Percentiles rank a stretch among this genome's conserved stretches.
phyloP scores from a whole-genome alignment of 2,329 filamentous ascomycete species.

The Venturia asperata region DNA sequence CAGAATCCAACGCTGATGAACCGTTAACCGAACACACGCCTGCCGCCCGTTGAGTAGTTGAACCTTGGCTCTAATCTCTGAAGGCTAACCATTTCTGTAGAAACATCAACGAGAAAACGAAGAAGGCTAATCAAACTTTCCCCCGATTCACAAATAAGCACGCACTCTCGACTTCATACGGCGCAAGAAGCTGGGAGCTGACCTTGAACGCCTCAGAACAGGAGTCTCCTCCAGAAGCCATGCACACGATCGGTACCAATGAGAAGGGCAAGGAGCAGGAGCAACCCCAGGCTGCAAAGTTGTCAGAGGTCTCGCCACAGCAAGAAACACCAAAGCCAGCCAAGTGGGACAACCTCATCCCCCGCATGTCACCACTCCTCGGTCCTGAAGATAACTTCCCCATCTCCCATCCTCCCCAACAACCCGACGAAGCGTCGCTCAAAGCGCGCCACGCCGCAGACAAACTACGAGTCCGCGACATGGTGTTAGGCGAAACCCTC shows the following conservation, averaged over 20 bases:
- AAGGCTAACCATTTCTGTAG: too few species aligned
- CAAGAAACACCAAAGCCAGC: background rate
- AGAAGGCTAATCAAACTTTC: too few species aligned
- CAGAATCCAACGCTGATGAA: background rate
- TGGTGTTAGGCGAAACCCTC: background rate
- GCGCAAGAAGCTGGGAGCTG: background rate
- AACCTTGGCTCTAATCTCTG: too few species aligned
- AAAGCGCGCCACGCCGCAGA: background rate
- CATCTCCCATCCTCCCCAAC: background rate
- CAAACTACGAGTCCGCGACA: background rate
- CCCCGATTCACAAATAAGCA: background rate
- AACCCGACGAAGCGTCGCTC: background rate
- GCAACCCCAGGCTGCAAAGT: background rate
- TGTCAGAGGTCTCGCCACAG: background rate
- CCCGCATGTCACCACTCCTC: constrained; percentile 1
- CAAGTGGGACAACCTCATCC: background rate
- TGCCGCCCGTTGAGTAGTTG: too few species aligned
- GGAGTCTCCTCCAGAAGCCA: background rate
- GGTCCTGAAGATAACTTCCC: background rate
- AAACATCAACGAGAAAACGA: too few species aligned
- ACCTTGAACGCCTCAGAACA: background rate
- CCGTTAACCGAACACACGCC: background rate
- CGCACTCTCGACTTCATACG: background rate
- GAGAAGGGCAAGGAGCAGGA: background rate
- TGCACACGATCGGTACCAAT: background rate